A percentile compares a stretch with the other conserved stretches of the same genome.
Evolutionary conservation across 441 rosid genomes (phyloP).

Genomic region (Bocquillonia castaneifolia): DNA sequence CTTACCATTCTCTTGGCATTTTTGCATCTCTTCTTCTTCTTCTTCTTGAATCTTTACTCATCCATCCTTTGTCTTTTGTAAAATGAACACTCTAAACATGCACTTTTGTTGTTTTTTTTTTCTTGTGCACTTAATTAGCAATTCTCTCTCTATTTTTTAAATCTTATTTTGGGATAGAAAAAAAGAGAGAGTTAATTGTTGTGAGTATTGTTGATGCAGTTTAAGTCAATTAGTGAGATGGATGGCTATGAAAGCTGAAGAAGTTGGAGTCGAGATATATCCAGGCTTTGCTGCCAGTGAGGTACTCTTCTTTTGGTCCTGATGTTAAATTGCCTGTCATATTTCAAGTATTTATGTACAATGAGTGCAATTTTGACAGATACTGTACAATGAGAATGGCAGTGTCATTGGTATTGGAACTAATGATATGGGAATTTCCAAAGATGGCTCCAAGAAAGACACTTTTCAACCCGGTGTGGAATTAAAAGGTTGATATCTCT

Average conservation of each 20-base stretch:
- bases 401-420: conserved; percentile 80
- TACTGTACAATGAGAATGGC: conserved; percentile 57
- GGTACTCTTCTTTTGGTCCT: conserved; percentile 38
- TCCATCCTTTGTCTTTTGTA: not conserved
- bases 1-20: not conserved
- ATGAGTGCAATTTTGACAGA: conserved; percentile 38
- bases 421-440: conserved; percentile 92
- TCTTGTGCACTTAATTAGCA: too few species aligned
- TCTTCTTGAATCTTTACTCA: not conserved
- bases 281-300: conserved; percentile 96
- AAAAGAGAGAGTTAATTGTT: conserved; percentile 5
- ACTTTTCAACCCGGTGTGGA: conserved; percentile 80
- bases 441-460: conserved; percentile 83
- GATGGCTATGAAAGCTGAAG: conserved; percentile 93
- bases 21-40: not conserved
- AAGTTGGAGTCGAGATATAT: conserved; percentile 89
- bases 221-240: conserved; percentile 84
- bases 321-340: not conserved
- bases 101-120: not conserved
- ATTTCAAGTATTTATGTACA: conserved; percentile 19
- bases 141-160: too few species aligned
- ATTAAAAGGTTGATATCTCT: conserved; percentile 50
- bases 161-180: too few species aligned
- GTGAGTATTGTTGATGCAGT: conserved; percentile 37
- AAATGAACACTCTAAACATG: not conserved